Evolutionary conservation across 257 asterid species (phyloP).

Genomic region (Agastache rugosa): DNA sequence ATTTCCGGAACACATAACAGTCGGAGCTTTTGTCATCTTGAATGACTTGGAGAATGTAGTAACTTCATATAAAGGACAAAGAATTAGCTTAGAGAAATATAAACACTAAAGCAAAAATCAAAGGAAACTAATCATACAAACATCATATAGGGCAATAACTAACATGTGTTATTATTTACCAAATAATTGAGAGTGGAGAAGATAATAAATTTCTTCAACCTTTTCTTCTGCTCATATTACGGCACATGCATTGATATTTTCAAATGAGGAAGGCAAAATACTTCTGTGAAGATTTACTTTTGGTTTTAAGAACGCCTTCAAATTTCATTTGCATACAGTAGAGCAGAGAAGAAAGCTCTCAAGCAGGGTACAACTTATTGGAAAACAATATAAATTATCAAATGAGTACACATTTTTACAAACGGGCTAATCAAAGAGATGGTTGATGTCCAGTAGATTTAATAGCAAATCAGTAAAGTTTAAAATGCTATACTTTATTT

Average conservation of each 20-base stretch:
- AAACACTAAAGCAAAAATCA: conserved; percentile 28
- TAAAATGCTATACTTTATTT: not conserved
- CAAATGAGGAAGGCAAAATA: not conserved
- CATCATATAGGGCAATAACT: not conserved
- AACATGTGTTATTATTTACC: conserved; percentile 6
- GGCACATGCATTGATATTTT: not conserved
- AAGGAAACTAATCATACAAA: not conserved
- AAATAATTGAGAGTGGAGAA: not conserved
- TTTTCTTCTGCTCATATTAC: not conserved
- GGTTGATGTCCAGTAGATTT: conserved; percentile 10
- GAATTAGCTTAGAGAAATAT: conserved; percentile 20
- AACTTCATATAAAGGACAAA: conserved; percentile 57
- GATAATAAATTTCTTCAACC: not conserved
- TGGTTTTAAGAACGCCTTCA: conserved; percentile 1
- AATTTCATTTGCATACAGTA: not conserved
- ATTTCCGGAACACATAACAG: conserved; percentile 88
- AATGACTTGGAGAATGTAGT: conserved; percentile 89
- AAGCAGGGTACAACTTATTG: conserved; percentile 6
- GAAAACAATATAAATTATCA: not conserved
- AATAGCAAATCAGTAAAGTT: not conserved
- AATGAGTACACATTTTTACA: conserved; percentile 6
- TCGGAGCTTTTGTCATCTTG: conserved; percentile 90
- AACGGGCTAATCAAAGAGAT: not conserved
- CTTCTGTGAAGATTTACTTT: not conserved
- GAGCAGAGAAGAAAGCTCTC: conserved; percentile 4